phyloP scores from a whole-genome alignment of 2,329 filamentous ascomycete species.

The Calonectria pseudoturangicola region DNA sequence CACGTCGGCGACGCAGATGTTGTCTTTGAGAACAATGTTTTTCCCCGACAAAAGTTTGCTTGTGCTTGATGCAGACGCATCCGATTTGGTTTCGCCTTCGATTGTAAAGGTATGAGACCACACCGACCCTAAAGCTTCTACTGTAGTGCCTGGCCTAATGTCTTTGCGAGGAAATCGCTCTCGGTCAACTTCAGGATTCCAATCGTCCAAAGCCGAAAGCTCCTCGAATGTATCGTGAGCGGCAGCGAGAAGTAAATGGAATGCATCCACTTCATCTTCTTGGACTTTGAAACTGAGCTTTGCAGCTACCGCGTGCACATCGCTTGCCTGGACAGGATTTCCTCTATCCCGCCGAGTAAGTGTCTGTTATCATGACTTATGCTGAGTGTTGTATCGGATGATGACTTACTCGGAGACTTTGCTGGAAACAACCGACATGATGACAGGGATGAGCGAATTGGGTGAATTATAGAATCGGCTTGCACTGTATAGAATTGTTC shows the following conservation, averaged over 20 bases:
- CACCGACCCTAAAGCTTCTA: background rate
- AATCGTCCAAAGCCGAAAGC: slow-evolving; percentile 10
- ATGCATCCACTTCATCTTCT: slow-evolving; percentile 6
- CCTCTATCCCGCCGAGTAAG: background rate
- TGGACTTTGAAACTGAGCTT: background rate
- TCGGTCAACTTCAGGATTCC: slow-evolving; percentile 10
- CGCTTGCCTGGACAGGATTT: slow-evolving; percentile 1
- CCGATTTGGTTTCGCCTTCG: background rate
- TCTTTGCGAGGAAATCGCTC: slow-evolving; percentile 16
- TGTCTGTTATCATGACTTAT: background rate
- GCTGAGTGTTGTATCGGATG: no score
- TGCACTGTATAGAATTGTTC: slow-evolving; percentile 1
- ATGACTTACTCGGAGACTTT: slow-evolving; percentile 16
- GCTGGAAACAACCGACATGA: slow-evolving; percentile 13
- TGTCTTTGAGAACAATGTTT: slow-evolving; percentile 9
- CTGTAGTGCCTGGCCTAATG: background rate
- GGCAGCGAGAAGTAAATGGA: slow-evolving; percentile 3
- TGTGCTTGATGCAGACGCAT: background rate
- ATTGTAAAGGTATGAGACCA: slow-evolving; percentile 15
- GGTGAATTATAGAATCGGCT: background rate
- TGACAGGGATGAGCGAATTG: slow-evolving; percentile 9
- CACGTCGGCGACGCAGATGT: slow-evolving; percentile 13
- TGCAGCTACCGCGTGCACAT: background rate
- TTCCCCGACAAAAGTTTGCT: background rate
- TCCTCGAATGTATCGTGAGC: slow-evolving; percentile 17